Conservation (phyloP, 2,329 filamentous ascomycete species). For the Ascochyta clinopodiicola region DNA sequence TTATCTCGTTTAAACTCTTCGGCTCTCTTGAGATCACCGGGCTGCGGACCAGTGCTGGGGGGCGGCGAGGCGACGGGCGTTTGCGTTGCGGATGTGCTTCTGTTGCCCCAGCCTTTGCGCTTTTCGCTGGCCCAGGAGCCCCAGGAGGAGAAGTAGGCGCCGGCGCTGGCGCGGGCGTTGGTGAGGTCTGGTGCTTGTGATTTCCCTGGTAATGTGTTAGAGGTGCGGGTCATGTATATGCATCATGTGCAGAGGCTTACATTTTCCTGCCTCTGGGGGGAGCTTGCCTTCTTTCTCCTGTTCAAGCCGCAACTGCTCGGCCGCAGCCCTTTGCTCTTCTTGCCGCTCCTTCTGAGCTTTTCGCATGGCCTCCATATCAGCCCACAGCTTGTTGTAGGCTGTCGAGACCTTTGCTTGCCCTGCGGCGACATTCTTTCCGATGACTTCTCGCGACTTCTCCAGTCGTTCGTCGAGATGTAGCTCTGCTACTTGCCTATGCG, state of each 20-base stretch:
- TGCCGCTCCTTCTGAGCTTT: conserved; percentile 72
- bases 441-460: conserved; percentile 78
- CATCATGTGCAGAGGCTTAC: conserved; percentile 22
- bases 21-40: conserved; percentile 35
- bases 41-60: conserved; percentile 20
- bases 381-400: conserved; percentile 86
- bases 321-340: conserved; percentile 60
- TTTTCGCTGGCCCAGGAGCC: conserved; percentile 75
- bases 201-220: conserved; percentile 27
- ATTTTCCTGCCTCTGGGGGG: conserved; percentile 25
- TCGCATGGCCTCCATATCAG: conserved; percentile 83
- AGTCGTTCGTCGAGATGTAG: conserved; percentile 92
- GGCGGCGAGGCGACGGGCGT: conserved; percentile 33
- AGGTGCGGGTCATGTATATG: background rate
- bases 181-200: conserved; percentile 52
- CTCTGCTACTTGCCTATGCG: conserved; percentile 77
- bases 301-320: conserved; percentile 24
- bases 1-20: conserved; percentile 38
- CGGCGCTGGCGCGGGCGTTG: conserved; percentile 57
- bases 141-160: conserved; percentile 69
- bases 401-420: conserved; percentile 87
- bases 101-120: conserved; percentile 54
- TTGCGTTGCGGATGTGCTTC: conserved; percentile 19
- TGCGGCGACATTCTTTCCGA: conserved; percentile 87
- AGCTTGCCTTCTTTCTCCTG: conserved; percentile 30